Percentiles rank a stretch among this genome's conserved stretches.
phyloP scores from a whole-genome alignment of 2,329 filamentous ascomycete species.

The Didymella pomorum region DNA sequence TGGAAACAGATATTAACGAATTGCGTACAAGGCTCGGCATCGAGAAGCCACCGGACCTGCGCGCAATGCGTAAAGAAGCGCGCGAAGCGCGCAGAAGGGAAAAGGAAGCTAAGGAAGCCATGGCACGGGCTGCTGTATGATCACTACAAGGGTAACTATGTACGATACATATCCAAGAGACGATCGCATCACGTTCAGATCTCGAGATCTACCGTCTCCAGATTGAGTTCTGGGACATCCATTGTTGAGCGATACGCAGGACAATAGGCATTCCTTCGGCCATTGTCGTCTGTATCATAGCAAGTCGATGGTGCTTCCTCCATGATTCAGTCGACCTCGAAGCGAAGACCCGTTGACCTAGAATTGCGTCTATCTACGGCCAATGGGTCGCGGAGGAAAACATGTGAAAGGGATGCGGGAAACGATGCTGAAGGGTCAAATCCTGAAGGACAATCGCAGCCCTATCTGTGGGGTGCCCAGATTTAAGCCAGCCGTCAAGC shows the following conservation, averaged over 20 bases:
- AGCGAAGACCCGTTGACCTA: not conserved
- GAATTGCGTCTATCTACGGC: not conserved
- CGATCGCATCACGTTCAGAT: not conserved
- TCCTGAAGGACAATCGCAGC: constrained; percentile 7
- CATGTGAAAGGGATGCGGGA: not conserved
- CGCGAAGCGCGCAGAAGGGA: constrained; percentile 72
- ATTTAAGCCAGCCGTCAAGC: not conserved
- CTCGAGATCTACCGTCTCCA: not conserved
- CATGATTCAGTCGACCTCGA: not conserved
- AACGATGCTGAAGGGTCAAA: not conserved
- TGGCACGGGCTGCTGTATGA: constrained; percentile 30
- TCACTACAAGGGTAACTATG: constrained; percentile 13
- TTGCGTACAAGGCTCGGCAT: constrained; percentile 80
- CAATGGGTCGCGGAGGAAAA: not conserved
- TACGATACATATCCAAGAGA: constrained; percentile 24
- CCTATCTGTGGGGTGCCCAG: not conserved
- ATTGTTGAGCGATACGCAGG: not conserved
- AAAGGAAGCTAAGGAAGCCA: constrained; percentile 58
- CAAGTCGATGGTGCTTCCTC: not conserved
- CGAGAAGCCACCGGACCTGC: constrained; percentile 86
- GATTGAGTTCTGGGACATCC: not conserved
- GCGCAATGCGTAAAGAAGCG: constrained; percentile 75
- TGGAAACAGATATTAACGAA: constrained; percentile 82
- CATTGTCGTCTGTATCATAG: not conserved
- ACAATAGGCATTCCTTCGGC: not conserved